Evolutionary conservation across 495 filamentous ascomycete species (phyloP).

Genomic region (Pyrenula massariospora): DNA sequence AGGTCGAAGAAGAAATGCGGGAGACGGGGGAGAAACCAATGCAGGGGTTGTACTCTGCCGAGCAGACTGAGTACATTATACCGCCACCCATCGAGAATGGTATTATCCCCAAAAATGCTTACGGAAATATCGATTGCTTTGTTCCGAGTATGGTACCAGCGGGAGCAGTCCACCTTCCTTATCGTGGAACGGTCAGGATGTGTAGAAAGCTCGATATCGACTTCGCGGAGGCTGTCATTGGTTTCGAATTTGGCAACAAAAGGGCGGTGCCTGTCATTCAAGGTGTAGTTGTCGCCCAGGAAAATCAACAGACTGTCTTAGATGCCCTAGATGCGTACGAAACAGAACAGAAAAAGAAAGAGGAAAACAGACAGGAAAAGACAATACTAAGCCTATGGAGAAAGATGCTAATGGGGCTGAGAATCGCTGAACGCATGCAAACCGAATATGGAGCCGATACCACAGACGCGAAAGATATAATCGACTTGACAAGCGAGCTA

Average conservation of each 20-base stretch:
- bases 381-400: slow-evolving; percentile 68
- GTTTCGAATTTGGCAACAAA: slow-evolving; percentile 90
- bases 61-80: slow-evolving; percentile 92
- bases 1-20: slow-evolving; percentile 72
- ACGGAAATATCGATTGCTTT: slow-evolving; percentile 95
- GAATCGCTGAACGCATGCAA: slow-evolving; percentile 67
- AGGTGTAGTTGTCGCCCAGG: slow-evolving; percentile 78
- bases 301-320: slow-evolving; percentile 60
- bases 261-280: slow-evolving; percentile 87
- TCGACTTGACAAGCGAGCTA: not conserved
- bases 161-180: slow-evolving; percentile 73
- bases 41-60: slow-evolving; percentile 71
- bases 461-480: slow-evolving; percentile 3
- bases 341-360: slow-evolving; percentile 62
- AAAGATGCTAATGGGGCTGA: slow-evolving; percentile 73
- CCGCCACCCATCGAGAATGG: slow-evolving; percentile 74
- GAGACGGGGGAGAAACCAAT: slow-evolving; percentile 70
- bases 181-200: slow-evolving; percentile 60
- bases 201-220: slow-evolving; percentile 79
- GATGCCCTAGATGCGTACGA: slow-evolving; percentile 80
- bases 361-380: slow-evolving; percentile 72
- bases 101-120: slow-evolving; percentile 85
- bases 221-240: slow-evolving; percentile 88
- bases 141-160: slow-evolving; percentile 83
- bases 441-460: slow-evolving; percentile 59